Percentiles rank a stretch among this genome's conserved stretches.
These are phyloP conservation scores for Daldinia decipiens DNA, from an alignment of 495 filamentous ascomycete genomes.

Conservation along the genomic window DNA sequence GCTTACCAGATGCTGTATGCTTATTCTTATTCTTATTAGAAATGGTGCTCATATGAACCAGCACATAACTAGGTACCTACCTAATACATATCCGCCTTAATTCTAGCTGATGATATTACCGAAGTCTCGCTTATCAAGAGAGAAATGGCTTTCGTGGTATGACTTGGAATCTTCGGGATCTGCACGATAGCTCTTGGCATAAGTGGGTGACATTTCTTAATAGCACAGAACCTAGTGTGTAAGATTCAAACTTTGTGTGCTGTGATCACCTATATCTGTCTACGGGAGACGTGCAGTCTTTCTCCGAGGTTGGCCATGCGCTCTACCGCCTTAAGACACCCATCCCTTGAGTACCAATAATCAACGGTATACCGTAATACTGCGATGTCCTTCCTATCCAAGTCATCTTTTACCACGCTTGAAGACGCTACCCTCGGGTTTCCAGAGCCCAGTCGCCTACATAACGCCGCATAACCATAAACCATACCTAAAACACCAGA, in stretches of 20 bases:
- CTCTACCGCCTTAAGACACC: background rate
- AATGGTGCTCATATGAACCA: too few species aligned
- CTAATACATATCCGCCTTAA: too few species aligned
- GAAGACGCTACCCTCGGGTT: background rate
- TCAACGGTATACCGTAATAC: background rate
- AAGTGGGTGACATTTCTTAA: background rate
- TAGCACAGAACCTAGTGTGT: background rate
- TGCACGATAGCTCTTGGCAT: background rate
- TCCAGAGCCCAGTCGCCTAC: background rate
- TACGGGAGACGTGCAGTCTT: background rate
- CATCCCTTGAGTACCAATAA: background rate
- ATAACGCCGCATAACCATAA: background rate
- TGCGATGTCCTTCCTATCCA: background rate
- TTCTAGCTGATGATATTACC: too few species aligned
- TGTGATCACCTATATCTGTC: too few species aligned
- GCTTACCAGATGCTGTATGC: slow-evolving; percentile 11
- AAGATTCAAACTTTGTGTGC: too few species aligned
- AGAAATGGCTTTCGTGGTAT: background rate
- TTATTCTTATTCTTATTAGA: slow-evolving; percentile 29
- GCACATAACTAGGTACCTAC: too few species aligned
- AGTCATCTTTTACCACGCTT: background rate
- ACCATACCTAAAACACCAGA: background rate
- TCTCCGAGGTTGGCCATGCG: background rate
- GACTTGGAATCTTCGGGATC: background rate
- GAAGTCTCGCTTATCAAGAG: background rate